phyloP scores from a whole-genome alignment of 2,329 filamentous ascomycete species.

The Stagonosporopsis vannaccii region DNA sequence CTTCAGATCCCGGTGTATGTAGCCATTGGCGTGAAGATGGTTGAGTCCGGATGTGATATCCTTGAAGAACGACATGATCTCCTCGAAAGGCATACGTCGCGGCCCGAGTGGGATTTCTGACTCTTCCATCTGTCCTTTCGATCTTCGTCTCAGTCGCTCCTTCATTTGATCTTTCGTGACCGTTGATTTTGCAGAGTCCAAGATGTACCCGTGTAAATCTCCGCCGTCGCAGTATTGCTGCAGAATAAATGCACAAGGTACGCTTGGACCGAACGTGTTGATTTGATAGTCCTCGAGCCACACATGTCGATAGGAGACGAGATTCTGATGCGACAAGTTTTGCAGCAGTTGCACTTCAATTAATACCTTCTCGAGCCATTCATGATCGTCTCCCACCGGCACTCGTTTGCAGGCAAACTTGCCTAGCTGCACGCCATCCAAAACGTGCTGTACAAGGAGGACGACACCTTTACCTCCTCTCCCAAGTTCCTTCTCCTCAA shows the following conservation, averaged over 20 bases:
- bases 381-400: conserved; percentile 89
- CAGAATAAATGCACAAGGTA: conserved; percentile 94
- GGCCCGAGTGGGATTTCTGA: conserved; percentile 61
- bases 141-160: conserved; percentile 81
- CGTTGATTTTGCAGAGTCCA: conserved; percentile 69
- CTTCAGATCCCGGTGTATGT: conserved; percentile 95
- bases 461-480: conserved; percentile 95
- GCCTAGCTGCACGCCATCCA: conserved; percentile 87
- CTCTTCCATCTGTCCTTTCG: conserved; percentile 75
- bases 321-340: conserved; percentile 88
- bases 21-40: conserved; percentile 88
- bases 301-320: conserved; percentile 96
- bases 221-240: conserved; percentile 97
- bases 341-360: conserved; percentile 93
- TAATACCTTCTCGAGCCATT: conserved; percentile 93
- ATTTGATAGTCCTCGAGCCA: conserved; percentile 92
- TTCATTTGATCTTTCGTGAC: conserved; percentile 85
- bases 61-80: conserved; percentile 96
- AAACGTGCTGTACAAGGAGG: conserved; percentile 87
- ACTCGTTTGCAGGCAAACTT: conserved; percentile 97
- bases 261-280: conserved; percentile 83
- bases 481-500: conserved; percentile 85
- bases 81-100: conserved; percentile 75
- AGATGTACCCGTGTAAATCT: conserved; percentile 85
- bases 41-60: conserved; percentile 93